Evolutionary conservation across 2,329 filamentous ascomycete species (phyloP).

Genomic region (Dothideomycetidae sp.): DNA sequence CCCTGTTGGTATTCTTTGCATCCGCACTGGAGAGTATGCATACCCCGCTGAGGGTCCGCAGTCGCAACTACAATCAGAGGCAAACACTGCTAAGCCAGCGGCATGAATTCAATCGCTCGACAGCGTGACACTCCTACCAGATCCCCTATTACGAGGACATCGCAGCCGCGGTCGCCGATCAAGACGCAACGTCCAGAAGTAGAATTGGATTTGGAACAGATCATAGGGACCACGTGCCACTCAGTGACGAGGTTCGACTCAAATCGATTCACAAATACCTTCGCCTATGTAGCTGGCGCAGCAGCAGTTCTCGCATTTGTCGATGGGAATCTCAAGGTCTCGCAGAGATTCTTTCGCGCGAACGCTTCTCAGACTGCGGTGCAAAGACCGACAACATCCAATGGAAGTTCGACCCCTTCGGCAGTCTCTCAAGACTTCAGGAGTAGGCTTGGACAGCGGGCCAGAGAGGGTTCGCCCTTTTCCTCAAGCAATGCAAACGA

Average conservation of each 20-base stretch:
- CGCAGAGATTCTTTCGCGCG: constrained; percentile 83
- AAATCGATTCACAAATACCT: constrained; percentile 52
- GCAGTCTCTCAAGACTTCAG: neutral
- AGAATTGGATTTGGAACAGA: constrained; percentile 35
- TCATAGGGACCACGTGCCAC: constrained; percentile 80
- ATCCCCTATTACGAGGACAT: neutral
- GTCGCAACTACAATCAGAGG: neutral
- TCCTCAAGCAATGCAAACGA: constrained; percentile 30
- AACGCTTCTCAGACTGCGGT: constrained; percentile 10
- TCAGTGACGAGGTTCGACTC: constrained; percentile 78
- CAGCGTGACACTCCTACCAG: neutral
- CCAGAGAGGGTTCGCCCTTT: constrained; percentile 5
- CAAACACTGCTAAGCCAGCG: neutral
- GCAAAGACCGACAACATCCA: neutral
- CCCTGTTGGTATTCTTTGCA: too few relatives aligned
- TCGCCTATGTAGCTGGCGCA: constrained; percentile 85
- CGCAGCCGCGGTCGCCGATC: neutral
- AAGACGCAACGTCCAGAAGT: neutral
- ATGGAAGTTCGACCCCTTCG: constrained; percentile 2
- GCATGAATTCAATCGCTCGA: neutral
- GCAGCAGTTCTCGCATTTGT: constrained; percentile 82
- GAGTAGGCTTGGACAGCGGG: constrained; percentile 1
- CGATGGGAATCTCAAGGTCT: constrained; percentile 46
- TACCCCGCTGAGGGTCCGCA: too few relatives aligned
- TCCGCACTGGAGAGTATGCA: too few relatives aligned